These are phyloP conservation scores for Silene vulgaris DNA, from an alignment of 179 eudicot species.

Conservation along the genomic window DNA sequence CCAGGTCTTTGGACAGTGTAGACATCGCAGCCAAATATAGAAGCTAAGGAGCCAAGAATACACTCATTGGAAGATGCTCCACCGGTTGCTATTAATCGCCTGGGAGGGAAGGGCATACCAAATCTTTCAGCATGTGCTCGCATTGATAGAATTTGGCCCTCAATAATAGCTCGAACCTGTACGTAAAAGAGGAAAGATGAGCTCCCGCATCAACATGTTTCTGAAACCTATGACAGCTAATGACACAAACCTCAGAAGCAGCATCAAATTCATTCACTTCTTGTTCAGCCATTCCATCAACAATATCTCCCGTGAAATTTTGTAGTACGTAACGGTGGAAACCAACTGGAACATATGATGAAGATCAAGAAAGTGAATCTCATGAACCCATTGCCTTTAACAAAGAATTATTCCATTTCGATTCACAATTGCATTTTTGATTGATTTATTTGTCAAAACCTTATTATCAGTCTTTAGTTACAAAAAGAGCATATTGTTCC, in stretches of 20 bases:
- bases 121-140: conserved; percentile 79
- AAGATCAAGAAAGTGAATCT: conserved; percentile 14
- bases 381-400: not conserved
- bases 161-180: conserved; percentile 76
- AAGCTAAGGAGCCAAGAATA: conserved; percentile 59
- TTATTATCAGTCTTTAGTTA: too few relatives aligned
- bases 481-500: too few relatives aligned
- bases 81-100: conserved; percentile 89
- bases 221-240: not conserved
- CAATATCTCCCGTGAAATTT: conserved; percentile 44
- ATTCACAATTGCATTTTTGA: too few relatives aligned
- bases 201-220: not conserved
- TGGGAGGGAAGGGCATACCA: conserved; percentile 94
- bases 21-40: conserved; percentile 83
- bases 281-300: conserved; percentile 45
- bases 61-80: conserved; percentile 80
- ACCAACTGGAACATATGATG: conserved; percentile 46
- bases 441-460: too few relatives aligned
- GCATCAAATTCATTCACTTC: conserved; percentile 70
- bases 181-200: conserved; percentile 3
- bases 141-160: conserved; percentile 80
- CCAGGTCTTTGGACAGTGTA: conserved; percentile 80
- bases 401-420: not conserved
- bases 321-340: conserved; percentile 60
- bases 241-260: conserved; percentile 54